Evolutionary conservation across 805 yeast species (phyloP).

Genomic region (Candida verbasci): DNA sequence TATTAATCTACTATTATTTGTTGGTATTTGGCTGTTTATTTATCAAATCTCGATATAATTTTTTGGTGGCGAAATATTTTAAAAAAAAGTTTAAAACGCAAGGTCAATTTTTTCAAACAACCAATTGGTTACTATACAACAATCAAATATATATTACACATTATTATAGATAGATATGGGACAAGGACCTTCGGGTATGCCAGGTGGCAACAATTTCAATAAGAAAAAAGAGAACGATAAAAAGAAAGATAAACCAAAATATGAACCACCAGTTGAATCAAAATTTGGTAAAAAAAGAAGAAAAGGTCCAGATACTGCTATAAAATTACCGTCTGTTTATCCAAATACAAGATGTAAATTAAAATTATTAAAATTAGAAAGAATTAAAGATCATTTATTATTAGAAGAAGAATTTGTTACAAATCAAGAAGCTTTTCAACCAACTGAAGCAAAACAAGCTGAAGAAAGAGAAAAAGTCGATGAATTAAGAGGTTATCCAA

Average conservation of each 20-base stretch:
- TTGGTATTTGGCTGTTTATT: no score
- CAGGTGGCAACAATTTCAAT: constrained; percentile 44
- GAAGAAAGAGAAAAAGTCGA: constrained; percentile 95
- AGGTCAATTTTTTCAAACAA: no score
- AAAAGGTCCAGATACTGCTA: constrained; percentile 85
- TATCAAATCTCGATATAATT: no score
- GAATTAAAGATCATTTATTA: constrained; percentile 92
- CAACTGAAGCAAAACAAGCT: constrained; percentile 93
- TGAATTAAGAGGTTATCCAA: constrained; percentile 92
- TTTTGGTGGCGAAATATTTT: no score
- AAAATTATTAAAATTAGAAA: constrained; percentile 85
- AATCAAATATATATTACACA: no score
- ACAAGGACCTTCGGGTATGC: constrained; percentile 54
- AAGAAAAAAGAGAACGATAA: constrained; percentile 57
- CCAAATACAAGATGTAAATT: constrained; percentile 94
- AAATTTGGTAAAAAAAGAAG: constrained; percentile 89
- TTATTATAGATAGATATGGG: no score
- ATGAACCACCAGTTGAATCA: constrained; percentile 97
- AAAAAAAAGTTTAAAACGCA: no score
- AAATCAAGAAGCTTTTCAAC: constrained; percentile 90
- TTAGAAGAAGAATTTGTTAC: constrained; percentile 95
- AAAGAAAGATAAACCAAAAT: constrained; percentile 88
- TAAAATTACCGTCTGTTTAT: constrained; percentile 78
- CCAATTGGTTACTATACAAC: no score
- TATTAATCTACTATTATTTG: no score